Conservation (phyloP, 2,329 filamentous ascomycete genomes). For the Cladophialophora chaetospira region DNA sequence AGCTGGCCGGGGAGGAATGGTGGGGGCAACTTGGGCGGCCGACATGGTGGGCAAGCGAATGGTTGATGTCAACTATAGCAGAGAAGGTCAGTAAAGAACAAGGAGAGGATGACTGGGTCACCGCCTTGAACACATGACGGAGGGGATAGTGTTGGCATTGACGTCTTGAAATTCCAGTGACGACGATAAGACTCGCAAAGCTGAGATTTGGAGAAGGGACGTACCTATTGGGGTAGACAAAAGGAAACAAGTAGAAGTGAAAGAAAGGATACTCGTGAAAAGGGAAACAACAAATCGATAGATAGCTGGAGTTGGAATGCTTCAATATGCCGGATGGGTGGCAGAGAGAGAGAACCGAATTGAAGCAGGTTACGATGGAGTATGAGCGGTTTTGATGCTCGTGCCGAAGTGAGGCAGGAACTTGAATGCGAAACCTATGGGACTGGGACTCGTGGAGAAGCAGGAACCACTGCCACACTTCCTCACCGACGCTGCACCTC, state of each 20-base stretch:
- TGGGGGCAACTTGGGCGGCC: conserved; percentile 52
- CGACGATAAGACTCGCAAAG: conserved; percentile 8
- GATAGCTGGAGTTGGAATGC: not conserved
- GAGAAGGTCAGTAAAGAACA: too few relatives aligned
- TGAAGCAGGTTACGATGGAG: not conserved
- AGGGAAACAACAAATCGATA: too few relatives aligned
- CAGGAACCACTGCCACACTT: not conserved
- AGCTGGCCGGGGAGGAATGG: conserved; percentile 64
- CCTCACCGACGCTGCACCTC: not conserved
- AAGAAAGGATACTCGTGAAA: conserved; percentile 8
- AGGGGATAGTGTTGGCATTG: conserved; percentile 12
- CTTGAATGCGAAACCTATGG: not conserved
- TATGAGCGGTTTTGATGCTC: not conserved
- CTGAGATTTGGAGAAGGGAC: conserved; percentile 18
- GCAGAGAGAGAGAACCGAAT: not conserved
- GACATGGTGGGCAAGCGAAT: conserved; percentile 40
- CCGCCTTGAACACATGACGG: too few relatives aligned
- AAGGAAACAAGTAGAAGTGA: conserved; percentile 1
- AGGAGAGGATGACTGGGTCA: too few relatives aligned
- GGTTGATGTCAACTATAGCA: conserved; percentile 28
- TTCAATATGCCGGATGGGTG: conserved; percentile 2
- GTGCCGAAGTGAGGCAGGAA: not conserved
- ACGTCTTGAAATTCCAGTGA: not conserved
- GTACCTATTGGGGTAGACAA: conserved; percentile 24
- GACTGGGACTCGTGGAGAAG: not conserved